Base-by-base conservation (phyloP, 2,329 filamentous ascomycete species). In the Ophiostoma angusticollis region DNA sequence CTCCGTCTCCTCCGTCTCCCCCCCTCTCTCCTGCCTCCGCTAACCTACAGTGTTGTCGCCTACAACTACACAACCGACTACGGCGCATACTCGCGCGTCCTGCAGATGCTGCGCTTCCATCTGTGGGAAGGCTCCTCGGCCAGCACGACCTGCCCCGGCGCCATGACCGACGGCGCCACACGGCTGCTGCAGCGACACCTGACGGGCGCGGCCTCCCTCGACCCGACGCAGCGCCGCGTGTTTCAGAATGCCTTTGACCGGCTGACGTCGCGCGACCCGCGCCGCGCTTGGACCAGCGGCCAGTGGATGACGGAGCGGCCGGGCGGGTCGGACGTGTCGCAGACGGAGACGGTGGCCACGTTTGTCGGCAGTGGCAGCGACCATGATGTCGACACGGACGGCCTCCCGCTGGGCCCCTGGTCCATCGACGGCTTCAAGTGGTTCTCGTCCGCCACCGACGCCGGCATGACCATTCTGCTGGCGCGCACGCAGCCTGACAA, bases 221-320 rank as follows among this genome's bases (percentile, higher is more conserved):
- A 52, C 0, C 47, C 55, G 0, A 42, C 46, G 0, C 55, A 62
- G 44, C 57, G 58, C 7, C 47, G 48, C 14, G 66, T 75, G 0
- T 64, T 76, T 34, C 58, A 66, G 27, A 63, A 70, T 29, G 70
- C 70, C 4, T 74, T 67, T 45, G 50, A 57, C 6, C 67, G 67
- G 11, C 58, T 82, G 4, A 71, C 61, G 1, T 72, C 68, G 4
- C 61, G 69, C 5, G 64, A 78, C 18, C 58, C 63, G 0, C 39
- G 49, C 0, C 47, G 56, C 14, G 70, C 72, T 0, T 84, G 79
- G 80, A 84, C 78, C 0, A 80, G 72, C 29, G 79, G 79, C 0
- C 80, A 84, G 53, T 84, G 80, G 80, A 84, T 84, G 80, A 84
- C 80, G 0, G 79, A 84, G 49, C 65, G 79, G 3, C 65, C 67